Percentiles rank a stretch among this genome's conserved stretches.
phyloP scores from a whole-genome alignment of 1,139 yeast species.

The Wickerhamiella infanticola region DNA sequence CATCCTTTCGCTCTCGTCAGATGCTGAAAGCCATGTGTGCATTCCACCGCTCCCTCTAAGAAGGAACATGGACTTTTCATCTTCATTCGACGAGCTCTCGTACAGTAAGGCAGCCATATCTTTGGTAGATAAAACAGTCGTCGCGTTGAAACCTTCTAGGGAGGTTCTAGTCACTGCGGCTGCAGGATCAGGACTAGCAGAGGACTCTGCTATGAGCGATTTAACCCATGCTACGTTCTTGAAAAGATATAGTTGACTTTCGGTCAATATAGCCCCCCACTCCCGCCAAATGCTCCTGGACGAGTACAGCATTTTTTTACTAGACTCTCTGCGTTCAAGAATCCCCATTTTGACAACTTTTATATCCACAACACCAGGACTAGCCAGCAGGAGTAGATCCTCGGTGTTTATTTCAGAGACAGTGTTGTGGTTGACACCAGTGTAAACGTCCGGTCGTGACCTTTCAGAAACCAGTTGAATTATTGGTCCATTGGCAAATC shows the following conservation, averaged over 20 bases:
- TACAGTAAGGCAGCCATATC: conserved; percentile 25
- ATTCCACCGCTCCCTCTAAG: conserved; percentile 20
- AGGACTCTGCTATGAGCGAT: conserved; percentile 12
- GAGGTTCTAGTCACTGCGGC: conserved; percentile 20
- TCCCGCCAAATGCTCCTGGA: conserved; percentile 23
- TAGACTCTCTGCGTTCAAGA: conserved; percentile 23
- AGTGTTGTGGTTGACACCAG: conserved; percentile 1
- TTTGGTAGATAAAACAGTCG: conserved; percentile 22
- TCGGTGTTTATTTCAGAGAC: conserved; percentile 7
- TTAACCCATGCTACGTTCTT: conserved; percentile 28
- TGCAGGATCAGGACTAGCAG: background rate
- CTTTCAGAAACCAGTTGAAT: conserved; percentile 25
- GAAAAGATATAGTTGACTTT: conserved; percentile 28
- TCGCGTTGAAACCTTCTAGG: conserved; percentile 27
- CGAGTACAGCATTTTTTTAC: conserved; percentile 22
- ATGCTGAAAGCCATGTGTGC: conserved; percentile 26
- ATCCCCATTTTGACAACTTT: conserved; percentile 28
- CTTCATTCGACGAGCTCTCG: background rate
- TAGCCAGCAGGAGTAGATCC: conserved; percentile 9
- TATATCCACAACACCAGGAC: conserved; percentile 28
- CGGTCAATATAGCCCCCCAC: conserved; percentile 30
- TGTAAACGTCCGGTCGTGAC: conserved; percentile 25
- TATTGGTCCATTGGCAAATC: conserved; percentile 22
- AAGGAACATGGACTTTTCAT: background rate
- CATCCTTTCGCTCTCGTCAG: conserved; percentile 26